Evolutionary conservation across 108 stramenopile genomes (phyloP).

Genomic region (Aurantiochytrium sp.): DNA sequence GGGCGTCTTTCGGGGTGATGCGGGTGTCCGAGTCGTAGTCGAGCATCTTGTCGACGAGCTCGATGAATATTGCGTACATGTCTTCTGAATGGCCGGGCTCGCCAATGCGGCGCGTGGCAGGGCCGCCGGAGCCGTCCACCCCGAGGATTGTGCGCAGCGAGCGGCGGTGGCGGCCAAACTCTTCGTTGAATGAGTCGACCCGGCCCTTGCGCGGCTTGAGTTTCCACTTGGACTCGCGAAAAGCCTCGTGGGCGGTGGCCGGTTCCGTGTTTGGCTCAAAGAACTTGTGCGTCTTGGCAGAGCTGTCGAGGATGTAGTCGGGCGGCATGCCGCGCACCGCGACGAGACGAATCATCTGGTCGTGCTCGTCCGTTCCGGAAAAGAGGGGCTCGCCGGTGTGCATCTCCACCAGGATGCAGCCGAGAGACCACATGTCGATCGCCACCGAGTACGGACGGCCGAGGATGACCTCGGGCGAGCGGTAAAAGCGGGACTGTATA

Average conservation of each 20-base stretch:
- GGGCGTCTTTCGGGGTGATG: conserved; percentile 75
- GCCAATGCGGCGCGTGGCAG: conserved; percentile 40
- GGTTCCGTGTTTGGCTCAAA: not conserved
- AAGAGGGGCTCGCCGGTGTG: conserved; percentile 96
- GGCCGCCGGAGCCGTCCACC: conserved; percentile 39
- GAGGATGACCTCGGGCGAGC: conserved; percentile 93
- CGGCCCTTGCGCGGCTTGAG: not conserved
- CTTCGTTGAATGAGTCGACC: not conserved
- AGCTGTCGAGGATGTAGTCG: not conserved
- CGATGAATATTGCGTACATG: conserved; percentile 82
- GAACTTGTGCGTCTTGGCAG: conserved; percentile 29
- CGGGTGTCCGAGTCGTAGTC: conserved; percentile 67
- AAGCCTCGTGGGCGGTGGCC: not conserved
- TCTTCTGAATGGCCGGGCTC: conserved; percentile 71
- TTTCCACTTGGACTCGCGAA: not conserved
- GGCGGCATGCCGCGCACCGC: conserved; percentile 28
- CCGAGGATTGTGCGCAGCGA: conserved; percentile 33
- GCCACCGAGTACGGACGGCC: conserved; percentile 86
- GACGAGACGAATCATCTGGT: conserved; percentile 33
- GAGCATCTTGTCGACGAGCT: conserved; percentile 84
- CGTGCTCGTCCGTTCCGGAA: conserved; percentile 80
- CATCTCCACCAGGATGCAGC: conserved; percentile 97
- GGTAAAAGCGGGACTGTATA: conserved; percentile 97
- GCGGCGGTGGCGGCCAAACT: not conserved
- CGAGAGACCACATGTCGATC: conserved; percentile 98